phyloP scores from a whole-genome alignment of 495 filamentous ascomycete species.

The Xylaria intraflava region DNA sequence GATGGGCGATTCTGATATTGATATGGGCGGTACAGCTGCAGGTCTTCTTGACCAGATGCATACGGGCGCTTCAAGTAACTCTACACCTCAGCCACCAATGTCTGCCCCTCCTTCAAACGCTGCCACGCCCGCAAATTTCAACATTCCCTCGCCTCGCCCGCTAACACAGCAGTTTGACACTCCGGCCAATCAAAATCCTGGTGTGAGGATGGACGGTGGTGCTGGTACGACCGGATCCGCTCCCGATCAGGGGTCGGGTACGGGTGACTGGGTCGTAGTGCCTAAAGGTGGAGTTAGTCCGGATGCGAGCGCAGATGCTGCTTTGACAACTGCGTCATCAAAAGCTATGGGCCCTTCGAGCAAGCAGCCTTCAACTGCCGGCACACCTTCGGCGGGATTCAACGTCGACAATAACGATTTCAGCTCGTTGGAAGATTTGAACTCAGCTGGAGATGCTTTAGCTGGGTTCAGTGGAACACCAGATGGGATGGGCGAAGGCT shows the following conservation, averaged over 20 bases:
- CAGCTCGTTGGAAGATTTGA: slow-evolving; percentile 46
- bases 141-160: slow-evolving; percentile 29
- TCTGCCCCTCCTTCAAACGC: slow-evolving; percentile 38
- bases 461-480: slow-evolving; percentile 36
- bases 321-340: slow-evolving; percentile 5
- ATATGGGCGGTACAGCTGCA: slow-evolving; percentile 58
- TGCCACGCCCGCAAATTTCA: slow-evolving; percentile 40
- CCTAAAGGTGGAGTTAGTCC: slow-evolving; percentile 38
- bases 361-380: slow-evolving; percentile 33
- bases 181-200: slow-evolving; percentile 25
- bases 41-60: slow-evolving; percentile 60
- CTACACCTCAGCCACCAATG: slow-evolving; percentile 39
- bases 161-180: slow-evolving; percentile 15
- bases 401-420: slow-evolving; percentile 44
- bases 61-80: slow-evolving; percentile 46
- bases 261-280: slow-evolving; percentile 51
- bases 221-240: slow-evolving; percentile 19
- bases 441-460: slow-evolving; percentile 44
- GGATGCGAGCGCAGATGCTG: slow-evolving; percentile 16
- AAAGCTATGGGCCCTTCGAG: slow-evolving; percentile 18
- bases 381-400: slow-evolving; percentile 35
- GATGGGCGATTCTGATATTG: slow-evolving; percentile 53
- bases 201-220: slow-evolving; percentile 33
- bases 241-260: slow-evolving; percentile 37
- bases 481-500: slow-evolving; percentile 36